Conservation (phyloP, 371 early-diverging fungal genomes). For the Lichtheimia ornata region DNA sequence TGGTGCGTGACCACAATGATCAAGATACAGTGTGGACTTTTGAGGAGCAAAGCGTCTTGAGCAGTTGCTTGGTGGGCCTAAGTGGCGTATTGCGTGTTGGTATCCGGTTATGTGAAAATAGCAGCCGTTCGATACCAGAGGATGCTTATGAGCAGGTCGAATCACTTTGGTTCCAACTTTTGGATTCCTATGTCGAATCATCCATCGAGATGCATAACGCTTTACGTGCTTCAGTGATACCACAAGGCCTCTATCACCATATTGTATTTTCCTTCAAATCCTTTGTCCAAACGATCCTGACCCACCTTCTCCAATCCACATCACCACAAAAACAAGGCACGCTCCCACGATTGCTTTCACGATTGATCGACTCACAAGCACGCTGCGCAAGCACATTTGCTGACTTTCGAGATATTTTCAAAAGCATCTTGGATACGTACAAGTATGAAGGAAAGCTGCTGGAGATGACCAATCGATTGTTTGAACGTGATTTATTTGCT, state of each 20-base stretch:
- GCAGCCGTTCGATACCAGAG: constrained; percentile 26
- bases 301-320: constrained; percentile 62
- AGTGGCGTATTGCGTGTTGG: constrained; percentile 65
- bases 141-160: constrained; percentile 36
- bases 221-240: constrained; percentile 16
- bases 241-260: constrained; percentile 37
- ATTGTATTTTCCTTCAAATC: constrained; percentile 59
- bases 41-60: constrained; percentile 55
- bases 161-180: constrained; percentile 67
- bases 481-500: constrained; percentile 65
- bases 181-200: constrained; percentile 64
- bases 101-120: constrained; percentile 58
- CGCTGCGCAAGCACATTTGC: constrained; percentile 67
- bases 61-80: constrained; percentile 57
- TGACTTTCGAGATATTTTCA: constrained; percentile 72
- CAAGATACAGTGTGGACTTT: constrained; percentile 49
- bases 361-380: constrained; percentile 64
- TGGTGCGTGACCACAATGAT: constrained; percentile 40
- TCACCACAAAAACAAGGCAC: constrained; percentile 63
- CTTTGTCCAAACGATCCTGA: constrained; percentile 65
- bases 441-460: constrained; percentile 75
- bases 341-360: constrained; percentile 63
- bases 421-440: constrained; percentile 77
- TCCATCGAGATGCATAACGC: constrained; percentile 42
- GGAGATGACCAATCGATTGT: constrained; percentile 71